Conservation (phyloP, 129 eudicot genomes). For the Solidago caesia region DNA sequence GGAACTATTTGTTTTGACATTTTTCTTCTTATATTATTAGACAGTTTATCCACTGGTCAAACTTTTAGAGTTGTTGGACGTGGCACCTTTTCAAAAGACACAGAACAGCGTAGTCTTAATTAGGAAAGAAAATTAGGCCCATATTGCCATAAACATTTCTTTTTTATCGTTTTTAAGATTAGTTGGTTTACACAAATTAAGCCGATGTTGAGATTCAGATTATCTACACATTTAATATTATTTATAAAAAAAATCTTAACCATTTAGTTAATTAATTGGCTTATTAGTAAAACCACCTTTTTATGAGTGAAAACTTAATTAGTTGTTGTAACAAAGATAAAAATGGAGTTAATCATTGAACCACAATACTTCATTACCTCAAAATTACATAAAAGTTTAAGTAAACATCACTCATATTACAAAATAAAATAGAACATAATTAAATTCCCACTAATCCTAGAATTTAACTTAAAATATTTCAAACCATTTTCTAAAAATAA, state of each 20-base stretch:
- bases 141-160: no score
- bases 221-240: no score
- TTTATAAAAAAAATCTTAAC: no score
- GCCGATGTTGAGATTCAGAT: no score
- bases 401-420: constrained; percentile 29
- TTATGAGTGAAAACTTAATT: no score
- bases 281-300: no score
- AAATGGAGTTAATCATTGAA: constrained; percentile 27
- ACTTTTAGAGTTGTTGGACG: neutral
- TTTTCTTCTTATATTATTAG: constrained; percentile 5
- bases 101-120: constrained; percentile 5
- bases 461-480: neutral
- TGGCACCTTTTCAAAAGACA: constrained; percentile 29
- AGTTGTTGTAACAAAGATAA: neutral
- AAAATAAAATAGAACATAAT: constrained; percentile 12
- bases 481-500: neutral
- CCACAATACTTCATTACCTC: constrained; percentile 22
- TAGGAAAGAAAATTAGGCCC: neutral
- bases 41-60: constrained; percentile 16
- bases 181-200: no score
- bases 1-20: neutral
- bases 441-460: constrained; percentile 22
- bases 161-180: no score
- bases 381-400: constrained; percentile 42
- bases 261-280: no score